Conservation (phyloP, 2,329 filamentous ascomycete species). For the Penicillium sp. region DNA sequence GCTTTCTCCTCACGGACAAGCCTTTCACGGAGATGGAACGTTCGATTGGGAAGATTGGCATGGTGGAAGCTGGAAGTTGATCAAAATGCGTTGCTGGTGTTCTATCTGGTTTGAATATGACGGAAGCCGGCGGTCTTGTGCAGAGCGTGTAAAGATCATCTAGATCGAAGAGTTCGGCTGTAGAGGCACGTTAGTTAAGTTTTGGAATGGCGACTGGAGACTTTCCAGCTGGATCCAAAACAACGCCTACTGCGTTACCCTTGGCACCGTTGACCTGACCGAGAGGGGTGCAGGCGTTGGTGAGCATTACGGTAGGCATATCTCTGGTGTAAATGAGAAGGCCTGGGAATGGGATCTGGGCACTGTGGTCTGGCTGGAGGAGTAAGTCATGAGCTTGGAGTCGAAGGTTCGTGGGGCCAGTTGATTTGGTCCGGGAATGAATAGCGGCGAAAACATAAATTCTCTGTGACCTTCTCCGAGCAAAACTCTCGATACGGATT, state of each 20-base stretch:
- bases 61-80: not conserved
- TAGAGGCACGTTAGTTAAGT: not conserved
- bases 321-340: not conserved
- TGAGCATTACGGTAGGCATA: not conserved
- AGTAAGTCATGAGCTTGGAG: not conserved
- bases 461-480: not conserved
- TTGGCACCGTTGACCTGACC: not conserved
- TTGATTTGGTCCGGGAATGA: not conserved
- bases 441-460: not conserved
- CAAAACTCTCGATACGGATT: not conserved
- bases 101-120: not conserved
- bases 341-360: not conserved
- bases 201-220: not conserved
- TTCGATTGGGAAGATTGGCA: constrained; percentile 1
- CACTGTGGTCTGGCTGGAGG: not conserved
- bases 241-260: not conserved
- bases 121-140: not conserved
- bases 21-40: constrained; percentile 6
- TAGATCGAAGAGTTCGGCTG: not conserved
- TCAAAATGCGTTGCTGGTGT: not conserved
- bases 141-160: not conserved
- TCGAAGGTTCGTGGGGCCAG: not conserved
- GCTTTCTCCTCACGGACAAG: constrained; percentile 5
- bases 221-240: not conserved
- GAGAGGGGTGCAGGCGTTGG: not conserved